Evolutionary conservation across 108 stramenopile species (phyloP).

Genomic region (Cyclotella baltica): DNA sequence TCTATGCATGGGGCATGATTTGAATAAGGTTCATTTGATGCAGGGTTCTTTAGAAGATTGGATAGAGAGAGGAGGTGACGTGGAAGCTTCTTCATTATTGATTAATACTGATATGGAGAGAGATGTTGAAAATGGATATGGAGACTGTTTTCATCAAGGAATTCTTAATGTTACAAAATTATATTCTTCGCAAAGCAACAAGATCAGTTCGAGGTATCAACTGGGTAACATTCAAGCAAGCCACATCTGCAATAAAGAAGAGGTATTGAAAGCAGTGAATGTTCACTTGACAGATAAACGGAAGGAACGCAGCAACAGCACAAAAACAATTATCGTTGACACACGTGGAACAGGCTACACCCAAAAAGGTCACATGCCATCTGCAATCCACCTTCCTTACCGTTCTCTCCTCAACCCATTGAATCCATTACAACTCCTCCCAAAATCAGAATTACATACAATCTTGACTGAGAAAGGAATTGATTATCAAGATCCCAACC

Average conservation of each 20-base stretch:
- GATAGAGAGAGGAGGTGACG: constrained; percentile 59
- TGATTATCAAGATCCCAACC: constrained; percentile 45
- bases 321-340: constrained; percentile 66
- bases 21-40: constrained; percentile 60
- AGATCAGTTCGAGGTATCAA: constrained; percentile 55
- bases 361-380: constrained; percentile 81
- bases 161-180: constrained; percentile 35
- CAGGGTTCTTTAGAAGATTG: constrained; percentile 80
- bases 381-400: constrained; percentile 74
- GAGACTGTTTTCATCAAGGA: constrained; percentile 37
- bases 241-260: constrained; percentile 49
- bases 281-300: constrained; percentile 17
- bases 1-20: constrained; percentile 75
- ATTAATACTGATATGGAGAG: not conserved
- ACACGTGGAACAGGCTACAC: constrained; percentile 64
- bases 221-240: constrained; percentile 39
- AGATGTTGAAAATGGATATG: not conserved
- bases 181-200: constrained; percentile 42
- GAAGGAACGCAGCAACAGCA: not conserved
- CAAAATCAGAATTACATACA: constrained; percentile 56
- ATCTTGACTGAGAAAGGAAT: constrained; percentile 59
- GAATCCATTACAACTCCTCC: constrained; percentile 56
- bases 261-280: constrained; percentile 49
- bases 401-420: constrained; percentile 53
- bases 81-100: constrained; percentile 51